Evolutionary conservation across 441 rosid species (phyloP).

Genomic region (Jatropha podagrica): DNA sequence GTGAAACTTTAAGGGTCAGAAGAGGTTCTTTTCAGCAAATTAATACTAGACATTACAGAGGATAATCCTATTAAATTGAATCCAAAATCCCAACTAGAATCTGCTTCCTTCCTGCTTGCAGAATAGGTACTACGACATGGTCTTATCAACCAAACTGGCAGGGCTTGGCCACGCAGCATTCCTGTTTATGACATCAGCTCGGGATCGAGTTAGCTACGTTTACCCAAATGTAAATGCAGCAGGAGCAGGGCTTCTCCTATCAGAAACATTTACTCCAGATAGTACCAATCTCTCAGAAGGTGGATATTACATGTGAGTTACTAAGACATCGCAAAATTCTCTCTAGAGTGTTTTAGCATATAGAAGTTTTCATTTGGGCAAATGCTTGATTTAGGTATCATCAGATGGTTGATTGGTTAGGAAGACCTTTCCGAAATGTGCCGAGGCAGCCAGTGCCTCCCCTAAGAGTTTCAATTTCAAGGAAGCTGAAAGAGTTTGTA

Average conservation of each 20-base stretch:
- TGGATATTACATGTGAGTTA: constrained; percentile 73
- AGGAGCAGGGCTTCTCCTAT: constrained; percentile 81
- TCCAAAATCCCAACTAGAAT: not conserved
- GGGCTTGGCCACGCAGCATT: constrained; percentile 92
- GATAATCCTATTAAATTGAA: not conserved
- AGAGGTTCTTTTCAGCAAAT: not conserved
- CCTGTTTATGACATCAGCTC: constrained; percentile 82
- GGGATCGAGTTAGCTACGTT: constrained; percentile 80
- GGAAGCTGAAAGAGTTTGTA: constrained; percentile 74
- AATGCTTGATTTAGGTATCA: constrained; percentile 58
- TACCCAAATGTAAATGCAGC: constrained; percentile 96
- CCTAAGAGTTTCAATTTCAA: constrained; percentile 70
- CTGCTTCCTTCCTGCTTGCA: constrained; percentile 28
- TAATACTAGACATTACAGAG: not conserved
- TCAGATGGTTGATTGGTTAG: constrained; percentile 85
- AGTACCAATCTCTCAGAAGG: constrained; percentile 66
- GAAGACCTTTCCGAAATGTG: constrained; percentile 74
- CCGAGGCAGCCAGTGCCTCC: constrained; percentile 70
- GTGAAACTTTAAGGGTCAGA: not conserved
- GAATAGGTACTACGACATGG: constrained; percentile 92
- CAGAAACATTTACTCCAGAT: constrained; percentile 71
- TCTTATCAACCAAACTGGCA: constrained; percentile 81
- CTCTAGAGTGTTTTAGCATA: not conserved
- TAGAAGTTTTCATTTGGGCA: not conserved
- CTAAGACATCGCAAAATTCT: not conserved